Percentiles rank a stretch among this genome's conserved stretches.
These are phyloP conservation scores for Zygosaccharomyces pseudobailii DNA, from an alignment of 1,139 yeast species.

Conservation along the genomic window DNA sequence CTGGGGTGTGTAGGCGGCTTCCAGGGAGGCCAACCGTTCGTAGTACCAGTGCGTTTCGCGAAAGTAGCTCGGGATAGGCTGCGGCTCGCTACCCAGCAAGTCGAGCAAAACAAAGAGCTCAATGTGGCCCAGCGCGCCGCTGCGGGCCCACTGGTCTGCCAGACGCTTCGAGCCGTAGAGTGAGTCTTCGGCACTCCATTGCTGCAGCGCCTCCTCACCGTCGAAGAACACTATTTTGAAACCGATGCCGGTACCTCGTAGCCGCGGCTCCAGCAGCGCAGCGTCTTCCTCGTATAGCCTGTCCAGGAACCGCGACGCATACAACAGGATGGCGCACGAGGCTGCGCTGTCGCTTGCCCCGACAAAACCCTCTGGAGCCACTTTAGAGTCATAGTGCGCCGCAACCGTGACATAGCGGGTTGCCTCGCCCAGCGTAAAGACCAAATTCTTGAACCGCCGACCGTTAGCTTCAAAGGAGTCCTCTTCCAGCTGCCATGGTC, in stretches of 20 bases:
- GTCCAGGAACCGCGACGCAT: conserved; percentile 38
- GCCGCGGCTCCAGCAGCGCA: conserved; percentile 4
- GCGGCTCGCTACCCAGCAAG: conserved; percentile 41
- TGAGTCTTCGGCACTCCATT: conserved; percentile 49
- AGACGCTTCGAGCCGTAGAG: conserved; percentile 51
- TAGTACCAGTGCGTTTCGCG: conserved; percentile 40
- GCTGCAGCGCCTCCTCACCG: conserved; percentile 53
- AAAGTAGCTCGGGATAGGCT: conserved; percentile 43
- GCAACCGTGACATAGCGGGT: conserved; percentile 41
- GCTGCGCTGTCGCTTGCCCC: conserved; percentile 59
- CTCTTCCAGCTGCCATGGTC: conserved; percentile 39
- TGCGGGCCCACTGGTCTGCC: conserved; percentile 39
- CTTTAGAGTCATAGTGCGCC: conserved; percentile 53
- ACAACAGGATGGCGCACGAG: conserved; percentile 49
- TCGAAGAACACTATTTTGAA: conserved; percentile 51
- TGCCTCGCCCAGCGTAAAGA: conserved; percentile 35
- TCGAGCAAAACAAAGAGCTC: conserved; percentile 47
- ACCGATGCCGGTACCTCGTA: conserved; percentile 33
- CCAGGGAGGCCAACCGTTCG: conserved; percentile 34
- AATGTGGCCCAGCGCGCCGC: conserved; percentile 28
- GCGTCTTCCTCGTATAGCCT: conserved; percentile 8
- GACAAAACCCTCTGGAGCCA: conserved; percentile 47
- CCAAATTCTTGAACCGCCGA: conserved; percentile 44
- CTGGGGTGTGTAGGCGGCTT: conserved; percentile 18
- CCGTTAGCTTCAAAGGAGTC: conserved; percentile 40